Base-by-base conservation (phyloP, 352 stramenopile genomes). In the Pythium vanterpoolii region DNA sequence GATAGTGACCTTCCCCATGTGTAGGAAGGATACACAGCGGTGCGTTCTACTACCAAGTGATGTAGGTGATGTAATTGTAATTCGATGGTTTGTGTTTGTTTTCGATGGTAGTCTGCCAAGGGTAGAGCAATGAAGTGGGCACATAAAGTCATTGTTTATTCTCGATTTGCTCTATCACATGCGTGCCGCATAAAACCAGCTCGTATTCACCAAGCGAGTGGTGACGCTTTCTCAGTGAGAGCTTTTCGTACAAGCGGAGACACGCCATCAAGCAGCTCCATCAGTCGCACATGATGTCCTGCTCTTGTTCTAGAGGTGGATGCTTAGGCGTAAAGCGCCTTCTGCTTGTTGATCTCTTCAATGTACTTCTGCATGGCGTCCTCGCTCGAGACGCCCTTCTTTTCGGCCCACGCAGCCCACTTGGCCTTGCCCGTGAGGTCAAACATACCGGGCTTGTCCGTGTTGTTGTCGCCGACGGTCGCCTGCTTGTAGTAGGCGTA, bases 401-500 rank as follows among this genome's bases (percentile, higher is more conserved):
- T 89, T 7, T 83, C 77, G 26, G 71, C 80, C 88, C 88, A 96
- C 42, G 88, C 88, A 51, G 87, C 77, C 85, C 86, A 96, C 81
- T 96, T 96, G 69, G 83, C 83, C 73, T 94, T 93, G 64, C 74
- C 83, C 47, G 73, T 88, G 30, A 96, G 56, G 71, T 96, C 83
- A 57, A 95, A 90, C 82, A 96, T 94, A 61, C 87, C 86, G 6
- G 88, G 83, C 63, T 83, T 83, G 53, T 74, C 30, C 46, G 83
- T 92, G 60, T 77, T 90, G 73, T 89, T 89, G 80, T 96, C 86
- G 19, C 88, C 88, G 24, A 90, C 68, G 11, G 83, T 96, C 44
- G 85, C 87, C 73, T 96, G 88, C 83, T 96, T 96, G 84, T 82
- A 96, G 67, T 83, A 79, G n/a, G 83, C 79, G 78, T 96, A 96